Percentiles rank a stretch among this genome's conserved stretches.
These are phyloP conservation scores for Ascochyta koolunga DNA, from an alignment of 2,329 filamentous ascomycete genomes.

Conservation along the genomic window DNA sequence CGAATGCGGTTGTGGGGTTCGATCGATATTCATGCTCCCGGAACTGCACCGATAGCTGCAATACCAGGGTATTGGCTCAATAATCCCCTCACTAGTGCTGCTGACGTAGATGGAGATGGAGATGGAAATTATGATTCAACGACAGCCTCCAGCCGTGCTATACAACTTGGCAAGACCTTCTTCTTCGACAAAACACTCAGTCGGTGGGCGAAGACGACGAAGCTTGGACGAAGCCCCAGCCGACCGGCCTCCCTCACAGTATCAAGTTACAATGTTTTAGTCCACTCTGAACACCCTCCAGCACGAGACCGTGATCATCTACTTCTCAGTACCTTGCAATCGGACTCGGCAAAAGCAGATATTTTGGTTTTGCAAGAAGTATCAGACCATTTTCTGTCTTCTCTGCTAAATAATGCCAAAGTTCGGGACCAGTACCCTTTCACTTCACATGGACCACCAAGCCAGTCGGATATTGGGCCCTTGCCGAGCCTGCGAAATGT, in stretches of 20 bases:
- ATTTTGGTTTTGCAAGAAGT: slow-evolving; percentile 65
- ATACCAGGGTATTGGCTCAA: slow-evolving; percentile 25
- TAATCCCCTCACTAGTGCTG: not conserved
- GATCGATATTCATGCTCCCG: slow-evolving; percentile 44
- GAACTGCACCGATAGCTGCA: not conserved
- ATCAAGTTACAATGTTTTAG: slow-evolving; percentile 54
- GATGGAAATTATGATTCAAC: not conserved
- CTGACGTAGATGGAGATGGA: slow-evolving; percentile 3
- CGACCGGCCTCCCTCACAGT: slow-evolving; percentile 33
- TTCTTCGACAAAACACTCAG: slow-evolving; percentile 29
- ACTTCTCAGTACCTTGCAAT: slow-evolving; percentile 45
- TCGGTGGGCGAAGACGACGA: slow-evolving; percentile 29
- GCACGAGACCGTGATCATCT: slow-evolving; percentile 46
- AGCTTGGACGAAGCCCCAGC: not conserved
- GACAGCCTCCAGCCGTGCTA: slow-evolving; percentile 14
- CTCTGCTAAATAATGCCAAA: slow-evolving; percentile 56
- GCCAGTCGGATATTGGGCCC: slow-evolving; percentile 59
- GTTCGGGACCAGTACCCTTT: slow-evolving; percentile 61
- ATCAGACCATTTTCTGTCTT: slow-evolving; percentile 66
- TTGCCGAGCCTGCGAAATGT: slow-evolving; percentile 67
- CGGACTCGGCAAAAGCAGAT: slow-evolving; percentile 42
- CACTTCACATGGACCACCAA: slow-evolving; percentile 63
- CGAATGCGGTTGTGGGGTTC: slow-evolving; percentile 65
- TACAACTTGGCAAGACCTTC: slow-evolving; percentile 39
- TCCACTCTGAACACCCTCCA: slow-evolving; percentile 48